A percentile compares a stretch with the other conserved stretches of the same genome.
These are phyloP conservation scores for Lepidopterella palustris DNA, from an alignment of 495 filamentous ascomycete genomes.

Conservation along the genomic window DNA sequence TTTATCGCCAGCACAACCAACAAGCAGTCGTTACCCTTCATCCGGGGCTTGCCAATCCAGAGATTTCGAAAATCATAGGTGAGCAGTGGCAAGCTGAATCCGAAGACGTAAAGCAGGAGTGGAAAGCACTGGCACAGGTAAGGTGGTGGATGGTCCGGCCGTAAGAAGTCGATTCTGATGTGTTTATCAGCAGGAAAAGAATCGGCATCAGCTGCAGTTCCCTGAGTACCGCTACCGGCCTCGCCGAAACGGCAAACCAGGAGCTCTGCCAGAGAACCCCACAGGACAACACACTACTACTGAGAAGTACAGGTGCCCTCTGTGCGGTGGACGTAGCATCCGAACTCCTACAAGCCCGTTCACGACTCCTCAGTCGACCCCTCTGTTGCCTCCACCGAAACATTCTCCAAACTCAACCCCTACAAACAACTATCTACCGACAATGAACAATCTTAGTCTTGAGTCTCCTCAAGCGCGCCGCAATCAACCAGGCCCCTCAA, in stretches of 20 bases:
- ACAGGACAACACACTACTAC: constrained; percentile 17
- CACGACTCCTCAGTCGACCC: constrained; percentile 42
- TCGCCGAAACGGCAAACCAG: constrained; percentile 53
- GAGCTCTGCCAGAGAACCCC: constrained; percentile 16
- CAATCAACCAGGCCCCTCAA: constrained; percentile 12
- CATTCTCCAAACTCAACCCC: constrained; percentile 29
- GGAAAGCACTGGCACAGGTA: constrained; percentile 86
- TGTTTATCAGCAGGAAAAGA: constrained; percentile 70
- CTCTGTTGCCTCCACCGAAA: constrained; percentile 36
- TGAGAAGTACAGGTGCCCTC: constrained; percentile 48
- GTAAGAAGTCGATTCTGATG: constrained; percentile 15
- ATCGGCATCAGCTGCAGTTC: constrained; percentile 81
- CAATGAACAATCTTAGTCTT: constrained; percentile 40
- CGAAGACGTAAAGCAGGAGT: constrained; percentile 70
- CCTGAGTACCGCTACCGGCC: constrained; percentile 94
- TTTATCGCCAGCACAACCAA: constrained; percentile 94
- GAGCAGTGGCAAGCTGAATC: constrained; percentile 78
- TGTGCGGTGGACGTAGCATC: constrained; percentile 58
- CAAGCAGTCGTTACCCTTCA: constrained; percentile 69
- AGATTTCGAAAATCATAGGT: constrained; percentile 97
- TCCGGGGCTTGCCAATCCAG: constrained; percentile 88
- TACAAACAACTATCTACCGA: constrained; percentile 33
- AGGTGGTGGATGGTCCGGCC: constrained; percentile 11
- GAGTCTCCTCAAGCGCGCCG: constrained; percentile 29
- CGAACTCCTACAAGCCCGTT: constrained; percentile 41